Evolutionary conservation across 768 basidiomycete species (phyloP), one percentile per base, ranked within the genome.

Genomic region (Suillus clintonianus): DNA sequence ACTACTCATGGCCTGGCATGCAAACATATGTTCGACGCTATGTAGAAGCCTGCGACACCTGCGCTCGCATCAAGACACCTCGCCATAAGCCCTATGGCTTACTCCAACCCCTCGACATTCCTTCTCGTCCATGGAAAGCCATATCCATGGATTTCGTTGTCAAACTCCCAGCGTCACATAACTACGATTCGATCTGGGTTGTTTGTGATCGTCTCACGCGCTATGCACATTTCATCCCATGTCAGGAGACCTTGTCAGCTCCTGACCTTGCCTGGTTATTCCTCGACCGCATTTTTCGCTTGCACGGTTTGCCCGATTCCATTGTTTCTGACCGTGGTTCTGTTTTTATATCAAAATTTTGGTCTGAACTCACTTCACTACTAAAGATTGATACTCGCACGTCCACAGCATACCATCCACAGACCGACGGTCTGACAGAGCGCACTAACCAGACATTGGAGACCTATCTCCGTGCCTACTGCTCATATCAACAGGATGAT

Each of bases 141-240:
- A 76, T 82, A 30, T 72, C 73, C 0, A 80, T 82, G 77, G 80
- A 82, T 58, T 79, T 81, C 64, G 78, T 83, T 22, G 77, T 73
- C 53, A 75, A 78, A 14, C 67, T 75, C 6, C 74, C 72, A 5
- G 4, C 19, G 0, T 73, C 70, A 0, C 41, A 73, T 19, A 42
- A 48, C 3, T 66, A 57, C 62, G 71, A 80, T 61, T 73, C 76
- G 3, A 77, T 80, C 19, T 67, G 66, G 43, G 77, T 81, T 4
- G 67, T 73, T 2, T 64, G 69, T 5, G 24, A 63, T 5, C 8
- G 42, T 4, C 53, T 63, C 55, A 59, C 56, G 0, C 7, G 9
- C 7, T 42, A 60, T n/a, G 63, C 60, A 3, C 69, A 56, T 32
- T 48, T 64, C 30, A 63, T 59, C 19, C 62, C 73, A 2, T 67